phyloP scores from a whole-genome alignment of 2,329 filamentous ascomycete genomes.

The Alternaria brassicae region DNA sequence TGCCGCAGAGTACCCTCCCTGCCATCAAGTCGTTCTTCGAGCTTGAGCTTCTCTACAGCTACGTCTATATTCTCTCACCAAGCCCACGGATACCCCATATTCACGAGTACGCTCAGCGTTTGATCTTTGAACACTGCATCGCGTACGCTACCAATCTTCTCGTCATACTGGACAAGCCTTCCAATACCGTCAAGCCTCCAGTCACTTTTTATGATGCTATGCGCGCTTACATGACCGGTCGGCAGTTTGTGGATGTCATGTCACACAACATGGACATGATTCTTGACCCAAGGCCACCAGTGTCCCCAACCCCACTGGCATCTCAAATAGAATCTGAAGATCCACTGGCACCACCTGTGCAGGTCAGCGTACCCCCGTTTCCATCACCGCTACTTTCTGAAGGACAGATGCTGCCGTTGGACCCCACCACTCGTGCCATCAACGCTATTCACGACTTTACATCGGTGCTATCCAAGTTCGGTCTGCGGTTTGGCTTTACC shows the following conservation, averaged over 20 bases:
- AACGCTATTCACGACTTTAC: conserved; percentile 58
- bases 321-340: conserved; percentile 41
- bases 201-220: conserved; percentile 89
- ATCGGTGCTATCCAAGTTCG: conserved; percentile 55
- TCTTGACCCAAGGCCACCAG: conserved; percentile 51
- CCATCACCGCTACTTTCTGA: conserved; percentile 38
- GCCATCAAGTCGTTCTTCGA: conserved; percentile 80
- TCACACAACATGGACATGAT: conserved; percentile 60
- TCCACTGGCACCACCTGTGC: conserved; percentile 44
- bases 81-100: conserved; percentile 76
- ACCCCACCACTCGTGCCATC: conserved; percentile 52
- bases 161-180: conserved; percentile 64
- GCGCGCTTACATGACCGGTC: conserved; percentile 75
- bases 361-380: conserved; percentile 42
- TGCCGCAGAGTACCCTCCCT: conserved; percentile 70
- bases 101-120: conserved; percentile 75
- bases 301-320: conserved; percentile 48
- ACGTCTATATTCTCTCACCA: conserved; percentile 86
- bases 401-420: conserved; percentile 34
- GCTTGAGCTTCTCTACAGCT: conserved; percentile 88
- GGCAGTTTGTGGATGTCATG: conserved; percentile 64
- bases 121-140: conserved; percentile 87
- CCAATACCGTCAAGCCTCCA: conserved; percentile 66
- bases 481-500: conserved; percentile 58
- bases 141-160: conserved; percentile 81